Evolutionary conservation across 192 early-diverging fungal species (phyloP).

Genomic region (Podila minutissima): DNA sequence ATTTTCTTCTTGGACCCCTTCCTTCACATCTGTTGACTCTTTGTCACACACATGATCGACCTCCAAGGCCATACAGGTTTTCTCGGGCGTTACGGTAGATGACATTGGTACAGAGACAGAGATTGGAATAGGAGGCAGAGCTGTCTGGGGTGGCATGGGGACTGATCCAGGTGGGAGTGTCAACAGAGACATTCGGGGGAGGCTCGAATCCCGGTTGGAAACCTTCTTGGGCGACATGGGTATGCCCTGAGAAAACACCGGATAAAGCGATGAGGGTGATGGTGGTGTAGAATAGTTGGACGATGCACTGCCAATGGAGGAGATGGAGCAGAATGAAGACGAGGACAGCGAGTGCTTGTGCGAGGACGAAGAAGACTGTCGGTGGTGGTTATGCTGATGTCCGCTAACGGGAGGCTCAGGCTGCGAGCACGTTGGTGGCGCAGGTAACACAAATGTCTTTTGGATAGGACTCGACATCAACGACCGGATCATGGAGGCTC

Average conservation of each 20-base stretch:
- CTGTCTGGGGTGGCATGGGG: slow-evolving; percentile 25
- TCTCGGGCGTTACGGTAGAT: not conserved
- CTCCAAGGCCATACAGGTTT: not conserved
- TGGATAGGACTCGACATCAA: not conserved
- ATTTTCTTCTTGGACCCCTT: not conserved
- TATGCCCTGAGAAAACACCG: not conserved
- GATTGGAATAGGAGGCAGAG: slow-evolving; percentile 24
- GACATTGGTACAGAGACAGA: not conserved
- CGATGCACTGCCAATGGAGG: slow-evolving; percentile 1
- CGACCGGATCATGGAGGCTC: not conserved
- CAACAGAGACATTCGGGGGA: slow-evolving; percentile 18
- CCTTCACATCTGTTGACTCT: not conserved
- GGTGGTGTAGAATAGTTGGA: not conserved
- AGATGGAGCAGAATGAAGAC: slow-evolving; percentile 26
- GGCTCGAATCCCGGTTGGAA: slow-evolving; percentile 10
- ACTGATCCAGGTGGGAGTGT: slow-evolving; percentile 11
- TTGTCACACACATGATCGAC: not conserved
- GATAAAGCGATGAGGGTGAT: not conserved
- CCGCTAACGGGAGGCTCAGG: slow-evolving; percentile 9
- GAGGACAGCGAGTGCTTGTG: slow-evolving; percentile 33
- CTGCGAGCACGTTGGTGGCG: slow-evolving; percentile 17
- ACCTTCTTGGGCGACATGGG: slow-evolving; percentile 4
- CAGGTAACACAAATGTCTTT: slow-evolving; percentile 8
- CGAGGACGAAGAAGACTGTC: not conserved
- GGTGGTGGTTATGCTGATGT: not conserved